phyloP scores from a whole-genome alignment of 345 rosid genomes.

The Kandelia obovata region DNA sequence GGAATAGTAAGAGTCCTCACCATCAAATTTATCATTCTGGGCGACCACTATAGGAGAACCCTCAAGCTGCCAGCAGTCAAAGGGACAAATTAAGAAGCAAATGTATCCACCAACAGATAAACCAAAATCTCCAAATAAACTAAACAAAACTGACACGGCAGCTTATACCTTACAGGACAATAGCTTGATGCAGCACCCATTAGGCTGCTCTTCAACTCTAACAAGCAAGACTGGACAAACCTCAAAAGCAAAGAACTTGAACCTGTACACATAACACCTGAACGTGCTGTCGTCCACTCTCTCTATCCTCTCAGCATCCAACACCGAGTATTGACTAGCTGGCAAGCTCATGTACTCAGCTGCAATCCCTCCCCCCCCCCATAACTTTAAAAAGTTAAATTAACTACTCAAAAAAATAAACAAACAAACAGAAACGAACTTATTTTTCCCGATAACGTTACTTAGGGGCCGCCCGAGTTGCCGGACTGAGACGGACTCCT shows the following conservation, averaged over 20 bases:
- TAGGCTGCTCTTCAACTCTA: constrained; percentile 78
- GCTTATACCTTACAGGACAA: constrained; percentile 70
- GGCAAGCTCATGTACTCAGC: constrained; percentile 96
- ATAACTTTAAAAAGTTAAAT: too few relatives aligned
- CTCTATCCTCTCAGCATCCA: constrained; percentile 98
- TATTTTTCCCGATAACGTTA: constrained; percentile 36
- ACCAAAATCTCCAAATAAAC: neutral
- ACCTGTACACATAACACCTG: constrained; percentile 75
- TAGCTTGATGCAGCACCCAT: constrained; percentile 90
- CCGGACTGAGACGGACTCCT: constrained; percentile 61
- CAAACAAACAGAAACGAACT: neutral
- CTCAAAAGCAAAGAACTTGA: constrained; percentile 84
- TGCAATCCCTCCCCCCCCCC: constrained; percentile 22
- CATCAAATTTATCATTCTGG: constrained; percentile 91
- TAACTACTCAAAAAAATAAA: too few relatives aligned
- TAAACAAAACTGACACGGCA: neutral
- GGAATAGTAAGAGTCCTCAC: constrained; percentile 36
- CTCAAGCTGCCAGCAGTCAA: constrained; percentile 62
- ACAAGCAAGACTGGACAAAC: constrained; percentile 92
- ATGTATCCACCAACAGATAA: neutral
- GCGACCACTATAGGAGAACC: constrained; percentile 87
- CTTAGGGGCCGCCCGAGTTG: constrained; percentile 83
- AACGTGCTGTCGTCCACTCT: constrained; percentile 82
- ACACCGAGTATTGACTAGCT: constrained; percentile 93
- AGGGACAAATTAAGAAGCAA: neutral